phyloP scores from a whole-genome alignment of 257 asterid species.

The Agastache rugosa region DNA sequence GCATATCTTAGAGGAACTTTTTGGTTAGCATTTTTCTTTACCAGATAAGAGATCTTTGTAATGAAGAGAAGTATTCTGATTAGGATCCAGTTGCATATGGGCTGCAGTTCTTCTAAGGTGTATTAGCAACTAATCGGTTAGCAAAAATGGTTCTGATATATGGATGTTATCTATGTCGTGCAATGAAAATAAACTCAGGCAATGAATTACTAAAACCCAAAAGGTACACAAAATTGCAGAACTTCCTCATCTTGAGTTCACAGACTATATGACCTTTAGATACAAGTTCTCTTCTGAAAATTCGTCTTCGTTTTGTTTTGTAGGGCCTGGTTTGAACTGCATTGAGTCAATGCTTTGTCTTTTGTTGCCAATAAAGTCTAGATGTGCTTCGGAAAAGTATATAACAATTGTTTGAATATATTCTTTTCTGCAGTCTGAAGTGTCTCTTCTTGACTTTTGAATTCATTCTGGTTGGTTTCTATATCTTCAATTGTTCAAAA shows the following conservation, averaged over 20 bases:
- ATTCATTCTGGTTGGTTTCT: background rate
- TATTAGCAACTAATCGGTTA: background rate
- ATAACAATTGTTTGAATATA: background rate
- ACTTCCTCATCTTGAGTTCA: slow-evolving; percentile 2
- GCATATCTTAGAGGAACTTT: slow-evolving; percentile 14
- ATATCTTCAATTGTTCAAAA: background rate
- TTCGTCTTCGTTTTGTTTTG: no score
- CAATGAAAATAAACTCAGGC: background rate
- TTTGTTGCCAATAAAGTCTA: background rate
- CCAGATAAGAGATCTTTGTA: background rate
- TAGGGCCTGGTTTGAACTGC: no score
- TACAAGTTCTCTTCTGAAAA: no score
- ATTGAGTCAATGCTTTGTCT: no score
- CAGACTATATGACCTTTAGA: background rate
- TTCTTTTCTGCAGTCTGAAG: background rate
- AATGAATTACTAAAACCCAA: background rate
- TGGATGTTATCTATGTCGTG: slow-evolving; percentile 10
- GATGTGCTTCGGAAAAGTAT: slow-evolving; percentile 4
- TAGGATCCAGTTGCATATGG: background rate
- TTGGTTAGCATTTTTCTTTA: background rate
- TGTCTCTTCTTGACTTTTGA: background rate
- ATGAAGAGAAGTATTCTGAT: background rate
- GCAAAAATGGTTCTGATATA: background rate
- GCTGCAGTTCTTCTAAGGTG: slow-evolving; percentile 8
- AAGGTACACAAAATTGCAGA: slow-evolving; percentile 13